Evolutionary conservation across 108 stramenopile genomes (phyloP).

Genomic region (Aurantiochytrium sp.): DNA sequence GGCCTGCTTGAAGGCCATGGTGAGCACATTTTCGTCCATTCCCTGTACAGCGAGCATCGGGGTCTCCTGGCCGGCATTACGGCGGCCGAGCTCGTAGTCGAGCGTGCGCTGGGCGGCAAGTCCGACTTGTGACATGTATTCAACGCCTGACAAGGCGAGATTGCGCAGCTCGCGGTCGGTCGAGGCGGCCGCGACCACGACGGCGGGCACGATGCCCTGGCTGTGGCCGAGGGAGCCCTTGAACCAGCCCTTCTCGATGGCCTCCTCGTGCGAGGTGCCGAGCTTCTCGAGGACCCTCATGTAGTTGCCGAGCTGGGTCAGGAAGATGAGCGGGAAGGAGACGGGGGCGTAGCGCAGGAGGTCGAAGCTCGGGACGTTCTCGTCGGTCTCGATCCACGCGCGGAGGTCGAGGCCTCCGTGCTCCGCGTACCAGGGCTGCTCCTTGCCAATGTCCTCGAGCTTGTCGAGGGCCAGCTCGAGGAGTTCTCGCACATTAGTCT

Average conservation of each 20-base stretch:
- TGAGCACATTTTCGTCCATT: not conserved
- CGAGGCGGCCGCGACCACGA: not conserved
- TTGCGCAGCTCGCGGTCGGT: not conserved
- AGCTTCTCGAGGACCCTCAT: not conserved
- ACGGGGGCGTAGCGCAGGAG: slow-evolving; percentile 25
- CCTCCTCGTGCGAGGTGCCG: not conserved
- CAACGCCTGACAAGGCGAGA: not conserved
- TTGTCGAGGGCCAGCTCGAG: not conserved
- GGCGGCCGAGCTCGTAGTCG: not conserved
- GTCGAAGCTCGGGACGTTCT: not conserved
- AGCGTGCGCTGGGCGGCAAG: not conserved
- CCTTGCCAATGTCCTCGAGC: not conserved
- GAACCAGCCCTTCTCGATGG: not conserved
- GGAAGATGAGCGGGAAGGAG: not conserved
- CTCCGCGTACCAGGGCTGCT: not conserved
- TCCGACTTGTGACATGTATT: not conserved
- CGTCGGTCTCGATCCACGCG: not conserved
- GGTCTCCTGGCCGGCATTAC: not conserved
- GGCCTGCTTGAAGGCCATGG: not conserved
- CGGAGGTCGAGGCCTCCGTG: not conserved
- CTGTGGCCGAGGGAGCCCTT: not conserved
- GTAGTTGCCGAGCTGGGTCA: not conserved
- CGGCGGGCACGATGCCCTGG: slow-evolving; percentile 24
- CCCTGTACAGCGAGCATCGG: slow-evolving; percentile 20
- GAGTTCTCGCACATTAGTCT: not conserved